Conservation (phyloP, 2,329 filamentous ascomycete genomes). For the Nothomitra cinnamomea region DNA sequence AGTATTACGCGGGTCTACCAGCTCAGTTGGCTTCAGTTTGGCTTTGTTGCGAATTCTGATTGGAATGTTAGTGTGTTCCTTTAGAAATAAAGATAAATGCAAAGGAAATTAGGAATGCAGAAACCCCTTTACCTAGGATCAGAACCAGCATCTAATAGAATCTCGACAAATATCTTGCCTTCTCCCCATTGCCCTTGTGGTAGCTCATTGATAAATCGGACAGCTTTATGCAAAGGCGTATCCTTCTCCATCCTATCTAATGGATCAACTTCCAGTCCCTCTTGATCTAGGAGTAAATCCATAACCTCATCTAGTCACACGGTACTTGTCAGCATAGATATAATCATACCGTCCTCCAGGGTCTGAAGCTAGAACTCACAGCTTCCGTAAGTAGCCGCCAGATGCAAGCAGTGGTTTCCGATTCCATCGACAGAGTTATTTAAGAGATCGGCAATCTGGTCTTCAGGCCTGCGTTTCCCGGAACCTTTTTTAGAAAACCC, state of each 20-base stretch:
- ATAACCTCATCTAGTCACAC: slow-evolving; percentile 50
- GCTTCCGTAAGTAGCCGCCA: slow-evolving; percentile 71
- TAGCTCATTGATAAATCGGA: slow-evolving; percentile 59
- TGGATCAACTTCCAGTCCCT: slow-evolving; percentile 72
- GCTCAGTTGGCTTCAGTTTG: slow-evolving; percentile 51
- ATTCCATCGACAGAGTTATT: slow-evolving; percentile 75
- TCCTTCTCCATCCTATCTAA: slow-evolving; percentile 53
- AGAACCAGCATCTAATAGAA: slow-evolving; percentile 68
- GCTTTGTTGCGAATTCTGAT: slow-evolving; percentile 48
- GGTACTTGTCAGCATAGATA: not conserved
- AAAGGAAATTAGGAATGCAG: not conserved
- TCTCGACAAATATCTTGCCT: slow-evolving; percentile 51
- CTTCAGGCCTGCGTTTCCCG: slow-evolving; percentile 35
- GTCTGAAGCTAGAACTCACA: slow-evolving; percentile 38
- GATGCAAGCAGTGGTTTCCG: slow-evolving; percentile 78
- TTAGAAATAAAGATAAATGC: not conserved
- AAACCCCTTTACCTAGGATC: slow-evolving; percentile 30
- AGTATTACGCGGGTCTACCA: slow-evolving; percentile 54
- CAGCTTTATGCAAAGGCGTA: slow-evolving; percentile 63
- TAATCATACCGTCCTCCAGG: not conserved
- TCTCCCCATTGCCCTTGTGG: slow-evolving; percentile 44
- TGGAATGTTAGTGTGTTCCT: not conserved
- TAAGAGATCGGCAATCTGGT: slow-evolving; percentile 57
- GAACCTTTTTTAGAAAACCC: slow-evolving; percentile 23
- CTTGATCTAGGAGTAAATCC: slow-evolving; percentile 67